Evolutionary conservation across 2,329 filamentous ascomycete species (phyloP).

Genomic region (Aspergillaceae sp.): DNA sequence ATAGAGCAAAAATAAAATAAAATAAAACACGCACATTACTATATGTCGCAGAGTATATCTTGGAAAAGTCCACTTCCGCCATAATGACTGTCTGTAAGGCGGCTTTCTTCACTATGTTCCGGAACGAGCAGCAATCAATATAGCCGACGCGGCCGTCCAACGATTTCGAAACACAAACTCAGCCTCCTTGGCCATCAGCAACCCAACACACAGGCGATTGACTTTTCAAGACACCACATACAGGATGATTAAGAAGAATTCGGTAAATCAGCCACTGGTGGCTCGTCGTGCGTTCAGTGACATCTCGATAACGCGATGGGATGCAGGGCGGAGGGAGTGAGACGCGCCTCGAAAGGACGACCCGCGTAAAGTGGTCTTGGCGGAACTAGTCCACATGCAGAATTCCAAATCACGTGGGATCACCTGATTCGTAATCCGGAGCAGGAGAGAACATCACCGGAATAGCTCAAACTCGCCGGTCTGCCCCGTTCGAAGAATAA

Average conservation of each 20-base stretch:
- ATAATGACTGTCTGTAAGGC: conserved; percentile 19
- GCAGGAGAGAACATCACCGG: conserved; percentile 21
- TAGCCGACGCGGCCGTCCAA: neutral
- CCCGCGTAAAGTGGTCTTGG: conserved; percentile 33
- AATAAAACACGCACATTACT: conserved; percentile 45
- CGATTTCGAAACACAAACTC: neutral
- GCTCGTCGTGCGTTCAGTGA: conserved; percentile 20
- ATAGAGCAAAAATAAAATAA: conserved; percentile 1
- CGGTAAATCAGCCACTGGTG: conserved; percentile 21
- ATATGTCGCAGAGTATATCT: conserved; percentile 58
- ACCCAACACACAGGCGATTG: neutral
- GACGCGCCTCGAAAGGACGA: conserved; percentile 21
- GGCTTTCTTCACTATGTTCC: conserved; percentile 15
- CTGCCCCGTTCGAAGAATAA: conserved; percentile 1
- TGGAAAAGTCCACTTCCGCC: conserved; percentile 30
- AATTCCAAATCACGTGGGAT: conserved; percentile 13
- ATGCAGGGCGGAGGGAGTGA: conserved; percentile 13
- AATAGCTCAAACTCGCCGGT: conserved; percentile 20
- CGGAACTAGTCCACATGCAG: conserved; percentile 17
- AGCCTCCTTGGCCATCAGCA: conserved; percentile 5
- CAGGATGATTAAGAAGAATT: conserved; percentile 3
- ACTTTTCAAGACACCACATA: conserved; percentile 6
- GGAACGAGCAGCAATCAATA: conserved; percentile 10
- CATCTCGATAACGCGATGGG: conserved; percentile 20
- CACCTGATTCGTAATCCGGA: conserved; percentile 14